Evolutionary conservation across 2,329 filamentous ascomycete genomes (phyloP).

Genomic region (Bipolaris cookei): DNA sequence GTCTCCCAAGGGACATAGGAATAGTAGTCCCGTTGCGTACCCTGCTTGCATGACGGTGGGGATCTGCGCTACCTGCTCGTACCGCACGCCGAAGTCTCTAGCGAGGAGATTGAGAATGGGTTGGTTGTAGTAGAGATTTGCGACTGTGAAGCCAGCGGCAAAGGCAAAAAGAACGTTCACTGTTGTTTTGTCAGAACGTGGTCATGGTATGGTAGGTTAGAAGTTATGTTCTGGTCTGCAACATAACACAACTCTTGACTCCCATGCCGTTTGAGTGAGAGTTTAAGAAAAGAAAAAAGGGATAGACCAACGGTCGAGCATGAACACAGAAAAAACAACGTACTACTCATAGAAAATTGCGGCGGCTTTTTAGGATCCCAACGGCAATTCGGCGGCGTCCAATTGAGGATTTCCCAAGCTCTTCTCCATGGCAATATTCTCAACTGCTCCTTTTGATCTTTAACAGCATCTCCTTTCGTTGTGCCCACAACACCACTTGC

Average conservation of each 20-base stretch:
- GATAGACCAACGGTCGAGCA: background rate
- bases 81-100: constrained; percentile 70
- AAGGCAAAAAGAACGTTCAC: constrained; percentile 75
- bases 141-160: constrained; percentile 74
- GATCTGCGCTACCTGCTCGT: constrained; percentile 70
- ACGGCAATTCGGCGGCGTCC: constrained; percentile 70
- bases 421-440: constrained; percentile 27
- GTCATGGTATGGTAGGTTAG: background rate
- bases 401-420: constrained; percentile 53
- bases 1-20: constrained; percentile 79
- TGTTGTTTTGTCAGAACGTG: background rate
- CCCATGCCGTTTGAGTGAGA: background rate
- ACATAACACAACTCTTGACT: background rate
- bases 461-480: background rate
- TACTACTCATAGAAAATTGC: constrained; percentile 65
- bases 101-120: constrained; percentile 80
- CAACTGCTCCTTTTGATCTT: background rate
- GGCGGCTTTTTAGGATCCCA: constrained; percentile 72
- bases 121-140: constrained; percentile 82
- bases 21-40: constrained; percentile 74
- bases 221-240: background rate
- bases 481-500: background rate
- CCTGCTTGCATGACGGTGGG: constrained; percentile 81
- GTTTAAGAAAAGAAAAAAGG: too few species aligned
- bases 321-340: background rate